Evolutionary conservation across 2,329 filamentous ascomycete species (phyloP).

Genomic region (Monilinia polystroma): DNA sequence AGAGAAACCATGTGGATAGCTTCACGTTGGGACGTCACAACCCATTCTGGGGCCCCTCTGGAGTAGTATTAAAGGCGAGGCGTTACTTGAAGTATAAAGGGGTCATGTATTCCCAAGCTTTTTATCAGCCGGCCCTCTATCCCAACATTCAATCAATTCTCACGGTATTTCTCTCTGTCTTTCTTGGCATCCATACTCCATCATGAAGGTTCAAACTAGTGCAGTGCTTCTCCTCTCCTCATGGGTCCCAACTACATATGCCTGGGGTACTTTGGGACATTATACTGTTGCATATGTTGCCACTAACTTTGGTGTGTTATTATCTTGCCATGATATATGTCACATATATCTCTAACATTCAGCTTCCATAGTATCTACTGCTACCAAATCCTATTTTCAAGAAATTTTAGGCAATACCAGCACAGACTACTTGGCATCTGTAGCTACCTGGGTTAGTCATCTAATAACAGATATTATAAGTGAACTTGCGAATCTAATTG

Average conservation of each 20-base stretch:
- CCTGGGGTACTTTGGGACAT: slow-evolving; percentile 55
- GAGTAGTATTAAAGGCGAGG: background rate
- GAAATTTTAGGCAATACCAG: slow-evolving; percentile 54
- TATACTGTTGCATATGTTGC: slow-evolving; percentile 64
- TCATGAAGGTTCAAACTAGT: slow-evolving; percentile 21
- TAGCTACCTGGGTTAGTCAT: slow-evolving; percentile 56
- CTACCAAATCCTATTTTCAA: slow-evolving; percentile 59
- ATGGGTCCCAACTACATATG: slow-evolving; percentile 26
- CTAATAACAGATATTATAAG: background rate
- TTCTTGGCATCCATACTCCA: slow-evolving; percentile 7
- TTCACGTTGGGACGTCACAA: background rate
- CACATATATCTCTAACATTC: background rate
- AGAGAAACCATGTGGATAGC: slow-evolving; percentile 3
- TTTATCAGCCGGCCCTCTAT: background rate
- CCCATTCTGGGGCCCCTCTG: background rate
- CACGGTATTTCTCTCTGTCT: background rate
- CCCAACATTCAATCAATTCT: background rate
- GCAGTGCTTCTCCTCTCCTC: slow-evolving; percentile 27
- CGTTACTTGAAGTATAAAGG: slow-evolving; percentile 9
- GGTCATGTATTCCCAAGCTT: slow-evolving; percentile 4
- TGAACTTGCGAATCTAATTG: slow-evolving; percentile 4
- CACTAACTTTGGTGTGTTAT: slow-evolving; percentile 48
- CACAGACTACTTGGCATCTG: slow-evolving; percentile 58
- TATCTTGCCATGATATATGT: background rate
- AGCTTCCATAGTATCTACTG: slow-evolving; percentile 46